Evolutionary conservation across 495 filamentous ascomycete genomes (phyloP), one percentile per base, ranked within the genome.

Genomic region (Xylaria longipes): DNA sequence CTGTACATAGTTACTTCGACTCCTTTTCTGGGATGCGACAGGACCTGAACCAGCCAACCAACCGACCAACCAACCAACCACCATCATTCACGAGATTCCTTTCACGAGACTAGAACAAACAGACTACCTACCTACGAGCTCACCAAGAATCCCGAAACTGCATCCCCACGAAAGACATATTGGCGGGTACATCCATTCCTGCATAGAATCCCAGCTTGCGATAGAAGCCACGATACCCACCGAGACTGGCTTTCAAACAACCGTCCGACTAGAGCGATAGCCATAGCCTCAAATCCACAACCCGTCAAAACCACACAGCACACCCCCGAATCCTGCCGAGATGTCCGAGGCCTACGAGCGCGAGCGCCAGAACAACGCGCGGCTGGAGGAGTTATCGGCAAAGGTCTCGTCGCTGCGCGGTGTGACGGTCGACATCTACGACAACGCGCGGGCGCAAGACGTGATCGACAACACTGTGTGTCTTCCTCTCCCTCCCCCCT

Each of bases 381-480:
- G 96, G 79, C 92, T 99, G 63, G 91, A 94, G 75, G 94, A 97
- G 76, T 91, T 99, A 29, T 91, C 93, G 20, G 86, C 87, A 33
- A 99, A 99, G 81, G 94, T 98, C 39, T 93, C 93, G 56, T 93
- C 94, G 43, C 88, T 99, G 65, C 94, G 95, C 76, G 91, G 91
- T 74, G 94, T 99, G n/a, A 99, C 96, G n/a, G 90, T 98, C 56
- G 93, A 98, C 83, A 99, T 99, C 79, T 97, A 98, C 84, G 94
- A 98, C 83, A 92, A 94, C 78, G 96, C 96, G 48, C 88, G 93
- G 48, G 89, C 91, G 76, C 95, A 97, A 77, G 89, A 91, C 65
- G 87, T 96, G 35, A 92, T 99, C 70, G 94, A 98, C 80, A 87
- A 89, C 75, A 93, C 93, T 54, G 94, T 97, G 88, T 22, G 89